Base-by-base conservation (phyloP, 768 basidiomycete genomes). In the Kwoniella botswanensis region DNA sequence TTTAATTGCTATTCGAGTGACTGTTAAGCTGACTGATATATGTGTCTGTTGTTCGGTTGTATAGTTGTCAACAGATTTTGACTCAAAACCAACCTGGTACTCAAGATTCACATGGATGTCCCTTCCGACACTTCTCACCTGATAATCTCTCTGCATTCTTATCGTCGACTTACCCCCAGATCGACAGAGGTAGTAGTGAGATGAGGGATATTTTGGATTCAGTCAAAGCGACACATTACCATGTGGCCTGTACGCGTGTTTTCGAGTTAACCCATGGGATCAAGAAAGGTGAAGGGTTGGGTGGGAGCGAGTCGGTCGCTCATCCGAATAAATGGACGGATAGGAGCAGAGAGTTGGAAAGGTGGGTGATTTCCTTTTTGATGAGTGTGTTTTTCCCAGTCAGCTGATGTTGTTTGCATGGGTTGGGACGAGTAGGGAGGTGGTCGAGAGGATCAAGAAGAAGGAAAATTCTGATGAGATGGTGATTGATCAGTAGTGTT, bases 231-330 rank as follows among this genome's bases (percentile, higher is more conserved):
- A 86, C 87, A 3, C 94, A 96, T 81, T 96, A 90, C 82, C 96
- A 99, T 82, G 91, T 98, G 56, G 96, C 95, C 7, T 99, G 97
- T 85, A 98, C 97, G 10, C 88, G 95, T 24, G 93, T 98, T 22
- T 99, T 94, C 83, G 97, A 99, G 85, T 87, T 97, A 35, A 97
- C 94, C 26, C 96, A 98, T 82, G 84, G 91, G 10, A 89, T 96
- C 61, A 90, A 88, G 85, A 95, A 92, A 82, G 94, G 94, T 2
- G 93, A 97, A 15, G 97, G 96, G 0, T 76, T 95, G 55, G 65
- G 61, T n/a, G 65, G 54, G 13, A 75, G 67, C n/a, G 95, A 97
- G 78, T 92, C 89, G 71, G 92, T 98, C 24, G 92, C 90, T 11
- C 97, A 99, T 85, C 97, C 97, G 11, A 99, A 99, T 82, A 91